Evolutionary conservation across 163 green algal genomes (phyloP), one percentile per base, ranked within the genome.

Genomic region (Scenedesmus sp.): DNA sequence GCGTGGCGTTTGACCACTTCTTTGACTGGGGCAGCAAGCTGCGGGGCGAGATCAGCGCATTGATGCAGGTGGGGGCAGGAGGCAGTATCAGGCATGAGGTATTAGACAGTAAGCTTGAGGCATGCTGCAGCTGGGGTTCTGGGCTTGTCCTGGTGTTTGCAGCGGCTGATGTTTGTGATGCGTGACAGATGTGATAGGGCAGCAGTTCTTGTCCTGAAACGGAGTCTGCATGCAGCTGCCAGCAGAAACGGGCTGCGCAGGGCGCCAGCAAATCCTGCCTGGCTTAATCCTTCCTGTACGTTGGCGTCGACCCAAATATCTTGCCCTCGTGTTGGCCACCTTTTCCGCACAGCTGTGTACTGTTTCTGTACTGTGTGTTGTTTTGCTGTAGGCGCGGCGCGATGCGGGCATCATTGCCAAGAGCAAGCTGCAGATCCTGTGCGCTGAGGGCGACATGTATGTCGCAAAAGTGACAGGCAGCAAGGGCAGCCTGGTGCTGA

Each of bases 371-470:
- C 74, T 82, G 18, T 4, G 7, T 2, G 2, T 5, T 23, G 83
- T 9, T 79, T 1, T 67, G 23, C 66, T 46, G 34, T 46, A 90
- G 83, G 83, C 60, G 15, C 86, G 94, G 3, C 73, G 67, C 15
- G 93, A 91, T 64, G 82, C 34, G 15, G 93, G 92, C 12, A 88
- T 96, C 46, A n/a, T 79, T n/a, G 73, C 86, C 2, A 81, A 90
- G 57, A 94, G 90, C 90, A 90, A 89, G 46, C 83, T 96, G 59
- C 84, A 92, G 67, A 94, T 96, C 56, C 87, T 93, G 15, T 67
- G 62, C 6, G 94, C 93, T 54, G 93, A 96, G 16, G 12, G 77
- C 0, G 93, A 95, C 89, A 92, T 96, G 92, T 96, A 95, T 76
- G 92, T 95, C 3, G 89, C 88, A 4, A 20, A 76, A 46, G 26